Evolutionary conservation across 1,284 basidiomycete genomes (phyloP).

Genomic region (Ustilago crameri): DNA sequence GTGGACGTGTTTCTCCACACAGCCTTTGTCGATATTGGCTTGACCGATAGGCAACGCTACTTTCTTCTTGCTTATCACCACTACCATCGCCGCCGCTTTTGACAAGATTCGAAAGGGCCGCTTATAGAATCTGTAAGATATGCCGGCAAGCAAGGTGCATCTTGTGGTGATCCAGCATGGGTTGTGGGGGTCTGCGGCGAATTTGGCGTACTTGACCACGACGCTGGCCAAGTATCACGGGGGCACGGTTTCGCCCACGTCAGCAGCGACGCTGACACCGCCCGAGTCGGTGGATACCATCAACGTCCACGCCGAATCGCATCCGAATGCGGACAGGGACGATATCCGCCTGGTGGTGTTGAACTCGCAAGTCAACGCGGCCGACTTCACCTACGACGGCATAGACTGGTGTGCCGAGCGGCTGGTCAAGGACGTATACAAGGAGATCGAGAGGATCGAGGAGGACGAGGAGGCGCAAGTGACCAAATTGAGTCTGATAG

Average conservation of each 20-base stretch:
- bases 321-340: constrained; percentile 12
- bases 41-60: too few relatives aligned
- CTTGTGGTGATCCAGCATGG: constrained; percentile 81
- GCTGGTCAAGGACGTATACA: constrained; percentile 74
- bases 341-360: constrained; percentile 71
- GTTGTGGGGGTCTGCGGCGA: constrained; percentile 81
- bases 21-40: too few relatives aligned
- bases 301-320: constrained; percentile 7
- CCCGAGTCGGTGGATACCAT: constrained; percentile 28
- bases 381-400: constrained; percentile 78
- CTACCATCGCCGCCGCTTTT: too few relatives aligned
- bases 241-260: constrained; percentile 19
- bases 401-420: constrained; percentile 80
- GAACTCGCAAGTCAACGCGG: constrained; percentile 73
- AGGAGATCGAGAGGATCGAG: constrained; percentile 31
- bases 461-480: constrained; percentile 26
- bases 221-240: constrained; percentile 68
- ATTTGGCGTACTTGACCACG: constrained; percentile 72
- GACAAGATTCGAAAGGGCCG: too few relatives aligned
- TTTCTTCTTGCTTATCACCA: too few relatives aligned
- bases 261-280: constrained; percentile 2
- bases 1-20: too few relatives aligned
- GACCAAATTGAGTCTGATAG: constrained; percentile 43
- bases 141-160: constrained; percentile 69
- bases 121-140: background rate